Evolutionary conservation across 192 early-diverging fungal species (phyloP).

Genomic region (Entomortierella chlamydospora): DNA sequence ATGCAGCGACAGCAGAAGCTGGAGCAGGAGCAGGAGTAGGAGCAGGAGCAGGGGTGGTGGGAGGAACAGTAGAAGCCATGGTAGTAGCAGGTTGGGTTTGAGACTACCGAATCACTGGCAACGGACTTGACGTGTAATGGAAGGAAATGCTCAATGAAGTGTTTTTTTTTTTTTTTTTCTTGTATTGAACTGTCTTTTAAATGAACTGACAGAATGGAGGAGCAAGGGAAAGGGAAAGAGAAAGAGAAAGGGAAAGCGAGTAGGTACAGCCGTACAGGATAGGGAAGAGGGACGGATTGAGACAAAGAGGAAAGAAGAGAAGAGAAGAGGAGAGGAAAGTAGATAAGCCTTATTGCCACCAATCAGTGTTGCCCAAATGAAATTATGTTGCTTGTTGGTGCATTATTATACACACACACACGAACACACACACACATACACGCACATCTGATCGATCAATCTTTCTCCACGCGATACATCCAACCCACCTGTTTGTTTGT

Average conservation of each 20-base stretch:
- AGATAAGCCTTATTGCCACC: no score
- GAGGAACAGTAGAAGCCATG: constrained; percentile 12
- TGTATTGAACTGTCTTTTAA: constrained; percentile 1
- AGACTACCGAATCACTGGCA: constrained; percentile 1
- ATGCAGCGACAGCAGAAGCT: constrained; percentile 5
- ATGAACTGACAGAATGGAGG: neutral
- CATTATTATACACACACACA: no score
- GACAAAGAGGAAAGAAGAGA: constrained; percentile 12
- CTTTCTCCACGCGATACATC: no score
- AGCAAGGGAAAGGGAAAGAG: neutral
- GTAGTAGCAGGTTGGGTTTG: neutral
- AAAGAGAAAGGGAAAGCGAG: neutral
- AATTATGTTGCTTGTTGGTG: no score
- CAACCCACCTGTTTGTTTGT: no score
- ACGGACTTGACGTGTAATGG: no score
- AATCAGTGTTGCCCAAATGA: no score
- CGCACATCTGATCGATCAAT: no score
- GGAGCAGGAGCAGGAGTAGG: constrained; percentile 5
- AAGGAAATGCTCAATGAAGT: no score
- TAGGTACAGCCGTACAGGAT: neutral
- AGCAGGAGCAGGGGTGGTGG: constrained; percentile 2
- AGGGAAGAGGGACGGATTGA: constrained; percentile 17
- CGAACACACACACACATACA: no score
- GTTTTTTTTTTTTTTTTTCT: constrained; percentile 13
- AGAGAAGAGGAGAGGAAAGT: neutral